Conservation (phyloP, 2,329 filamentous ascomycete species). For the Aureobasidium zeae region DNA sequence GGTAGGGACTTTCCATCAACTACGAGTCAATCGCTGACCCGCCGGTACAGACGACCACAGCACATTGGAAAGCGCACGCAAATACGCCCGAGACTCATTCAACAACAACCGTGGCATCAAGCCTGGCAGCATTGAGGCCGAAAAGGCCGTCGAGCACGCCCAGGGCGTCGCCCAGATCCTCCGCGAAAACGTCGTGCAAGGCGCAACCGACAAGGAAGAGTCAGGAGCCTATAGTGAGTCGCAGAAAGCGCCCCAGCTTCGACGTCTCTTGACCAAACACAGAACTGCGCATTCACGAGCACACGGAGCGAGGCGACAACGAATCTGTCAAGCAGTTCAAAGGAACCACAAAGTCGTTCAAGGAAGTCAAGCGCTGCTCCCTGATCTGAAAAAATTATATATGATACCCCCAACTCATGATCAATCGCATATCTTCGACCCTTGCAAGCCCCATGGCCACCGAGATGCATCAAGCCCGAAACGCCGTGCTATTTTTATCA, state of each 20-base stretch:
- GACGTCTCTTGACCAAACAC: conserved; percentile 24
- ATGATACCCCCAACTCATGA: conserved; percentile 15
- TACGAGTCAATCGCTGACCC: not conserved
- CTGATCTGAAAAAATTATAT: conserved; percentile 12
- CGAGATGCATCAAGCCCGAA: not conserved
- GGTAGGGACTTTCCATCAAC: conserved; percentile 49
- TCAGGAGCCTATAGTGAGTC: conserved; percentile 16
- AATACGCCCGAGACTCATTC: conserved; percentile 66
- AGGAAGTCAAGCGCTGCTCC: conserved; percentile 32
- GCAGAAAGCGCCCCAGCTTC: conserved; percentile 3
- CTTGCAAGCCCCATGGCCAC: no score
- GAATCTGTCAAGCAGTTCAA: conserved; percentile 67
- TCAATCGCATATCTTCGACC: not conserved
- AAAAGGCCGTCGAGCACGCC: conserved; percentile 64
- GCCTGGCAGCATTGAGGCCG: conserved; percentile 48
- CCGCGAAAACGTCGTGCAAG: conserved; percentile 80
- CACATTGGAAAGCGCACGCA: conserved; percentile 60
- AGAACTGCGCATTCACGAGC: conserved; percentile 82
- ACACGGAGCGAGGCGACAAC: conserved; percentile 89
- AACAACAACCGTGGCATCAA: conserved; percentile 54
- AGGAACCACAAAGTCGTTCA: conserved; percentile 30
- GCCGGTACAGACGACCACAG: conserved; percentile 54
- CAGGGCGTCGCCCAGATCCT: conserved; percentile 74
- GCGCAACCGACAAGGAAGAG: conserved; percentile 28
- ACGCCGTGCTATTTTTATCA: conserved; percentile 18